phyloP scores from a whole-genome alignment of 306 rosid species.

The Quercus glauca region DNA sequence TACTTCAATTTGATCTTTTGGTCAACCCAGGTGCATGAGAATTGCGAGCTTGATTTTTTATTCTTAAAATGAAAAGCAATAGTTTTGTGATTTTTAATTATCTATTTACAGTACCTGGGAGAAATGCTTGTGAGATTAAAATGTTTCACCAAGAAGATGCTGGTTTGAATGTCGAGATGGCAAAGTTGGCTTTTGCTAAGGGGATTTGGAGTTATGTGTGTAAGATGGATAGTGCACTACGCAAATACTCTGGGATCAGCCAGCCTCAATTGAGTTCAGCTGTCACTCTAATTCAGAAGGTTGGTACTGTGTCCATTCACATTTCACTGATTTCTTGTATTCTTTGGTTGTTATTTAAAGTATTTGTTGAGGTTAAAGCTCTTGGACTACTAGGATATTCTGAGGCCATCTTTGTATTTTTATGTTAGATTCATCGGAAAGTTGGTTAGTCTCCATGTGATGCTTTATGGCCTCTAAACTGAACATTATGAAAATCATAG shows the following conservation, averaged over 20 bases:
- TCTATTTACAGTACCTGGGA: conserved; percentile 63
- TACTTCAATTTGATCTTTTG: conserved; percentile 18
- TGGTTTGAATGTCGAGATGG: conserved; percentile 79
- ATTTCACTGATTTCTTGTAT: not conserved
- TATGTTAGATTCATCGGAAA: not conserved
- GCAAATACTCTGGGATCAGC: conserved; percentile 44
- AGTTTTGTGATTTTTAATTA: conserved; percentile 20
- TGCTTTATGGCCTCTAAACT: not conserved
- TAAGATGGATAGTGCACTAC: conserved; percentile 82
- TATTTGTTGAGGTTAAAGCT: conserved; percentile 9
- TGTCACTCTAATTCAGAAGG: conserved; percentile 65
- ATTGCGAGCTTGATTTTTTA: not conserved
- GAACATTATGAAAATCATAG: not conserved
- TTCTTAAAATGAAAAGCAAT: conserved; percentile 6
- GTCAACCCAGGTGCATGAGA: conserved; percentile 9
- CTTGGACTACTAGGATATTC: conserved; percentile 7
- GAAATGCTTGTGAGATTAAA: conserved; percentile 82
- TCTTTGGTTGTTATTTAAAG: conserved; percentile 8
- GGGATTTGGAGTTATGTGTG: conserved; percentile 95
- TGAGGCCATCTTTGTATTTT: not conserved
- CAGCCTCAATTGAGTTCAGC: conserved; percentile 44
- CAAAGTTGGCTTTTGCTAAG: conserved; percentile 72
- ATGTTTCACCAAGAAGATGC: conserved; percentile 98
- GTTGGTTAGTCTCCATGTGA: not conserved
- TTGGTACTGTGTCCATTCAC: conserved; percentile 23